Evolutionary conservation across 2,329 filamentous ascomycete species (phyloP).

Genomic region (Boeremia exigua): DNA sequence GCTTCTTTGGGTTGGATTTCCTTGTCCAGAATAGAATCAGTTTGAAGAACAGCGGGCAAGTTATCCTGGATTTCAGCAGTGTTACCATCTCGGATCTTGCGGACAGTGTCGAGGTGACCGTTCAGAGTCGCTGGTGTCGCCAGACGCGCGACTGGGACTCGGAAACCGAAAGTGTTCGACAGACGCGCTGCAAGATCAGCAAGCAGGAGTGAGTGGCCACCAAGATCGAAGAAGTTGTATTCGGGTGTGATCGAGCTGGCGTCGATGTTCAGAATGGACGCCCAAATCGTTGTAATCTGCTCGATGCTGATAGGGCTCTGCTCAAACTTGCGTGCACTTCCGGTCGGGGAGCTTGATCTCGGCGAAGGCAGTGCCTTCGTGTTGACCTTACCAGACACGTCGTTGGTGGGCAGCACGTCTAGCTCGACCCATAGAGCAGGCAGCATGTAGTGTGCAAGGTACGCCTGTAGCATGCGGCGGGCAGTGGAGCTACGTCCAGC

Average conservation of each 20-base stretch:
- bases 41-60: slow-evolving; percentile 70
- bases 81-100: slow-evolving; percentile 72
- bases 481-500: slow-evolving; percentile 74
- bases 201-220: slow-evolving; percentile 78
- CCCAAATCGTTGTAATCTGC: slow-evolving; percentile 75
- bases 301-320: slow-evolving; percentile 71
- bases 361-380: slow-evolving; percentile 74
- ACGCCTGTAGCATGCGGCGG: slow-evolving; percentile 67
- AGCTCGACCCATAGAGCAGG: slow-evolving; percentile 78
- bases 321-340: slow-evolving; percentile 56
- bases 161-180: slow-evolving; percentile 73
- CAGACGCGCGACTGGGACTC: slow-evolving; percentile 72
- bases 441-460: slow-evolving; percentile 84
- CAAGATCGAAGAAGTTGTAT: slow-evolving; percentile 81
- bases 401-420: slow-evolving; percentile 73
- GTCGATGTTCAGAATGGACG: slow-evolving; percentile 70
- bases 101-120: slow-evolving; percentile 75
- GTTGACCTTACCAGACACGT: slow-evolving; percentile 80
- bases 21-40: slow-evolving; percentile 70
- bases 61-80: slow-evolving; percentile 78
- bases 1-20: slow-evolving; percentile 67
- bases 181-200: slow-evolving; percentile 76
- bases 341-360: slow-evolving; percentile 53
- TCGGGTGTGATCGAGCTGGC: slow-evolving; percentile 67
- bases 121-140: slow-evolving; percentile 74